Conservation (phyloP, 2,329 filamentous ascomycete genomes). For the Allantophomopsis lycopodina region DNA sequence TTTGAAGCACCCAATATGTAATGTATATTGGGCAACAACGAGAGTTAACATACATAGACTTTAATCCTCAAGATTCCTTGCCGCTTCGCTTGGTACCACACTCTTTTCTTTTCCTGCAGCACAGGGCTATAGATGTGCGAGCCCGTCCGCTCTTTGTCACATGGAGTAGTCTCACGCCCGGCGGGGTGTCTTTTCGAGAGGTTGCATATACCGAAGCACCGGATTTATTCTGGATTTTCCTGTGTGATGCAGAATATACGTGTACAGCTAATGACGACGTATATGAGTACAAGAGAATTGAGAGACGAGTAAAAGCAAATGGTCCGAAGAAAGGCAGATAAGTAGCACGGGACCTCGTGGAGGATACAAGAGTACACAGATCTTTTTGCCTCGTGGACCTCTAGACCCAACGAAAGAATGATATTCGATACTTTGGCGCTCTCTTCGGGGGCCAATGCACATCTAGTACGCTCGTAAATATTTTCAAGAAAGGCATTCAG, state of each 20-base stretch:
- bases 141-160: slow-evolving; percentile 17
- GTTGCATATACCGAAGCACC: slow-evolving; percentile 1
- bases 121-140: slow-evolving; percentile 19
- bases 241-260: not conserved
- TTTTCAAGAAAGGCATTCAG: not conserved
- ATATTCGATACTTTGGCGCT: slow-evolving; percentile 12
- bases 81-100: slow-evolving; percentile 13
- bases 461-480: slow-evolving; percentile 8
- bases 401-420: slow-evolving; percentile 11
- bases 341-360: slow-evolving; percentile 15
- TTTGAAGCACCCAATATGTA: slow-evolving; percentile 9
- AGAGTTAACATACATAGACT: slow-evolving; percentile 13
- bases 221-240: not conserved
- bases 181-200: not conserved
- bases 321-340: not conserved
- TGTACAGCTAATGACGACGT: not conserved
- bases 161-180: slow-evolving; percentile 2
- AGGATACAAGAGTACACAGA: slow-evolving; percentile 7
- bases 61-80: slow-evolving; percentile 10
- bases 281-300: slow-evolving; percentile 8
- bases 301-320: slow-evolving; percentile 10
- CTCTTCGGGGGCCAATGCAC: slow-evolving; percentile 12
- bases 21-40: slow-evolving; percentile 7
- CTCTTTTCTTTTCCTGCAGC: slow-evolving; percentile 12
- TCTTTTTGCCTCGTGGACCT: slow-evolving; percentile 11